Percentiles rank a stretch among this genome's conserved stretches.
Conservation (phyloP, 2,329 filamentous ascomycete species). For the Aspergillus ochraceus region DNA sequence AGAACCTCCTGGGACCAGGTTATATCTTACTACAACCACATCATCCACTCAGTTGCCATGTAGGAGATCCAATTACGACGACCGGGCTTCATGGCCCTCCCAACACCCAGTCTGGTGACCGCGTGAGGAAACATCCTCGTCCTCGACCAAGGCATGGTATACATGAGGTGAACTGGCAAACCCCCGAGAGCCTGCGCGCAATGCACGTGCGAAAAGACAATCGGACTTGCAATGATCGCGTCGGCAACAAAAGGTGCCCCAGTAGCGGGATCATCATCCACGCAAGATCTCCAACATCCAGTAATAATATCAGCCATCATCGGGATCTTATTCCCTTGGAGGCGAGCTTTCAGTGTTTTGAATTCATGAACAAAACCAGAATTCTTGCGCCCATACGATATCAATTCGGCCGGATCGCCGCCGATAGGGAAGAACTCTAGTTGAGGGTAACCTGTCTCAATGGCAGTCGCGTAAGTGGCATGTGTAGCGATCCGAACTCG, state of each 20-base stretch:
- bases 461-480: constrained; percentile 53
- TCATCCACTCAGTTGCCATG: constrained; percentile 48
- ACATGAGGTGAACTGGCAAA: constrained; percentile 53
- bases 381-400: constrained; percentile 53
- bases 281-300: constrained; percentile 41
- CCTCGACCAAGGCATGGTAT: constrained; percentile 52
- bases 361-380: constrained; percentile 42
- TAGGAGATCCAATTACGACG: constrained; percentile 48
- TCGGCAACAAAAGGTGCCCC: constrained; percentile 52
- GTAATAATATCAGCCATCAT: constrained; percentile 39
- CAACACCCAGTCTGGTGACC: constrained; percentile 45
- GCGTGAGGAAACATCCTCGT: constrained; percentile 51
- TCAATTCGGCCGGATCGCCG: constrained; percentile 53
- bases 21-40: constrained; percentile 48
- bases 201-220: constrained; percentile 53
- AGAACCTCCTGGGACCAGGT: too few relatives aligned
- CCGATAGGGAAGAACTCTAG: constrained; percentile 61
- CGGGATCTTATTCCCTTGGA: constrained; percentile 28
- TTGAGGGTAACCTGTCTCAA: constrained; percentile 43
- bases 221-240: constrained; percentile 55
- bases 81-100: constrained; percentile 27
- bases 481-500: constrained; percentile 60
- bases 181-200: constrained; percentile 49
- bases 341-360: constrained; percentile 34
- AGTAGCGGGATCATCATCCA: constrained; percentile 27